Percentiles rank a stretch among this genome's conserved stretches.
These are phyloP conservation scores for Rosa chinensis DNA, from an alignment of 306 rosid species.

Conservation along the genomic window DNA sequence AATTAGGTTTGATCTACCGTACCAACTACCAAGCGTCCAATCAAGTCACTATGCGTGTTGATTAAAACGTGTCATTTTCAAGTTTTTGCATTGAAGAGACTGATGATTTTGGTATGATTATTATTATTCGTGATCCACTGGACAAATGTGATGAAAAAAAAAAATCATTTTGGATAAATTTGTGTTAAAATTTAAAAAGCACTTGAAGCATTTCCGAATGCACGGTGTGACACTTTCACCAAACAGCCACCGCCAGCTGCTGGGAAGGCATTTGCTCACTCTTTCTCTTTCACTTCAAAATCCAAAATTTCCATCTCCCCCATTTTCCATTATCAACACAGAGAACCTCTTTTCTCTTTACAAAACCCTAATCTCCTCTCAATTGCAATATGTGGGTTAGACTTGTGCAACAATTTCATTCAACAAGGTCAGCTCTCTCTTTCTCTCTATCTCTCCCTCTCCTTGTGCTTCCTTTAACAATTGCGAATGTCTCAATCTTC, in stretches of 20 bases:
- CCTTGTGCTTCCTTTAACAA: no score
- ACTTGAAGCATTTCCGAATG: neutral
- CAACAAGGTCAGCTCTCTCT: conserved; percentile 18
- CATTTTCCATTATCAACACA: neutral
- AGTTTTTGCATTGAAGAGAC: no score
- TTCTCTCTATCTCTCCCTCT: neutral
- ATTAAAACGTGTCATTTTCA: no score
- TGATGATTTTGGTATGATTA: no score
- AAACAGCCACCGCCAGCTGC: neutral
- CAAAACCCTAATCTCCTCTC: conserved; percentile 15
- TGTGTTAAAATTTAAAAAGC: no score
- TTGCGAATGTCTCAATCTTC: neutral
- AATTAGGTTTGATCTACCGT: no score
- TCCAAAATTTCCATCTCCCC: neutral
- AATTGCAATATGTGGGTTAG: neutral
- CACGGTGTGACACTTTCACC: neutral
- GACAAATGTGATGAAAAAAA: no score
- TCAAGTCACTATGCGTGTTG: no score
- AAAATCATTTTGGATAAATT: no score
- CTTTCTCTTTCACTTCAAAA: neutral
- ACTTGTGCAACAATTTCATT: neutral
- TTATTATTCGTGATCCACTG: no score
- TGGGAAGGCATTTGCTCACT: neutral
- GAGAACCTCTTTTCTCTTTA: neutral
- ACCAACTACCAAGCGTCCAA: no score